These are phyloP conservation scores for Tolypocladium guangdongense DNA, from an alignment of 2,329 filamentous ascomycete genomes.

Conservation along the genomic window DNA sequence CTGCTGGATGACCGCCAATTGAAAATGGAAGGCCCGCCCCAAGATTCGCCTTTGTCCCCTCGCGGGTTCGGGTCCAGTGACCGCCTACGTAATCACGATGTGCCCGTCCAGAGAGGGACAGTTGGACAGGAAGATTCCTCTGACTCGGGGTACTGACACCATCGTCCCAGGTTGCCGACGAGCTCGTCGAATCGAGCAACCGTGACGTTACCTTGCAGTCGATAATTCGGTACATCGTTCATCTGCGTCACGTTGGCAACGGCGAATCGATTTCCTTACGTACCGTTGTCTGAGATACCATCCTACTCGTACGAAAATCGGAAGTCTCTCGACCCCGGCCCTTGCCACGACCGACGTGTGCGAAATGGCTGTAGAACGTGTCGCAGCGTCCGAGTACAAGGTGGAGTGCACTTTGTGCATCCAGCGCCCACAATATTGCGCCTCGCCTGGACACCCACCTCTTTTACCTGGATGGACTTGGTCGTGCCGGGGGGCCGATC, in stretches of 20 bases:
- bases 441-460: no score
- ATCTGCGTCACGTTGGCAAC: neutral
- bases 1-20: neutral
- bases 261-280: neutral
- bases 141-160: neutral
- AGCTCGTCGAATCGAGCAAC: neutral
- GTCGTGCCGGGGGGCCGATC: no score
- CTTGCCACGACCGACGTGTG: neutral
- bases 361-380: neutral
- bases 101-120: neutral
- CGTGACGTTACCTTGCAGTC: neutral
- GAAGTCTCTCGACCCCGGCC: neutral
- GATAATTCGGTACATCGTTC: neutral
- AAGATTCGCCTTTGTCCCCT: neutral
- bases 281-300: neutral
- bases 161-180: neutral
- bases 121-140: no score
- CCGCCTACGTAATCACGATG: neutral
- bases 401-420: neutral
- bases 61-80: neutral
- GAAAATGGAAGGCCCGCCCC: neutral
- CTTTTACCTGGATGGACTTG: no score
- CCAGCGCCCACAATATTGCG: neutral
- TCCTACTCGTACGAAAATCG: no score
- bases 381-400: neutral